phyloP scores from a whole-genome alignment of 169 alveolate species.

The Cryptosporidium bovis region DNA sequence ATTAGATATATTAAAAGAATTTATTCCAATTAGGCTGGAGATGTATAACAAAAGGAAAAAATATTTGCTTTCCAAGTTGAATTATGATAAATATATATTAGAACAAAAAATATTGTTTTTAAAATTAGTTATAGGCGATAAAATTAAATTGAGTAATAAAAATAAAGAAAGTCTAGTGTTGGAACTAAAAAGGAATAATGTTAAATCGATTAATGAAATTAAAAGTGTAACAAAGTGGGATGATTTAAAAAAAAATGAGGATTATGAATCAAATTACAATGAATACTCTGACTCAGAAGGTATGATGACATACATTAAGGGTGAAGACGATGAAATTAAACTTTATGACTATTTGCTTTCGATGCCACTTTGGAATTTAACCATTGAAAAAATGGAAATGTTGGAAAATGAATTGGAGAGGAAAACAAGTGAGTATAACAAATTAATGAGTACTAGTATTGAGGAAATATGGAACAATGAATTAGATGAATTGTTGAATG shows the following conservation, averaged over 20 bases:
- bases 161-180: conserved; percentile 82
- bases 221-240: conserved; percentile 80
- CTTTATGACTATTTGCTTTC: conserved; percentile 94
- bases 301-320: not conserved
- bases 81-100: conserved; percentile 84
- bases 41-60: conserved; percentile 90
- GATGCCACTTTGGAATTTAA: conserved; percentile 94
- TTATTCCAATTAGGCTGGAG: conserved; percentile 90
- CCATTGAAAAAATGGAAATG: conserved; percentile 92
- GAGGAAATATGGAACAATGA: conserved; percentile 84
- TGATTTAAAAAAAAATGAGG: not conserved
- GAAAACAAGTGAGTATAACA: conserved; percentile 81
- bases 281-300: not conserved
- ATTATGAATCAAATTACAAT: not conserved
- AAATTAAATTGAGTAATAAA: conserved; percentile 83
- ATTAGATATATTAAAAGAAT: conserved; percentile 92
- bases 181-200: conserved; percentile 85
- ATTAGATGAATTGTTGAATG: conserved; percentile 81
- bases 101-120: conserved; percentile 91
- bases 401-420: conserved; percentile 66
- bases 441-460: conserved; percentile 72
- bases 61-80: conserved; percentile 86
- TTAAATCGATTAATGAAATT: conserved; percentile 85
- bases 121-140: conserved; percentile 88
- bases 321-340: conserved; percentile 50